Conservation (phyloP, 176 grass and related monocot genomes). For the Eremochloa ophiuroides region DNA sequence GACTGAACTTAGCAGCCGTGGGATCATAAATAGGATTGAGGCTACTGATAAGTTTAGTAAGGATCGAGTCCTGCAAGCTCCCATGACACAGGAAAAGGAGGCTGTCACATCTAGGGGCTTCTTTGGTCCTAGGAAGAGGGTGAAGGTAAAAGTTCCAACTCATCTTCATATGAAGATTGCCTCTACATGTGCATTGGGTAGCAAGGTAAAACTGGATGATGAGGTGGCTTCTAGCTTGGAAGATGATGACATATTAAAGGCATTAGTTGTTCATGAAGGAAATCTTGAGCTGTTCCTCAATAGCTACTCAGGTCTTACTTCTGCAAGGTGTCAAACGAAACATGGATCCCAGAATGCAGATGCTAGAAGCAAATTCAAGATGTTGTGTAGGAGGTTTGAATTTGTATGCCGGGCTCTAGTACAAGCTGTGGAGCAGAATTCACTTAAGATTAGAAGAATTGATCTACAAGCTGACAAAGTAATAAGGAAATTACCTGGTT, state of each 20-base stretch:
- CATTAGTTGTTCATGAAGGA: conserved; percentile 22
- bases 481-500: conserved; percentile 36
- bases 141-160: conserved; percentile 24
- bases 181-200: background rate
- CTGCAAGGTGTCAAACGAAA: background rate
- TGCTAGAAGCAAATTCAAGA: conserved; percentile 42
- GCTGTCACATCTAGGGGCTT: background rate
- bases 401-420: conserved; percentile 47
- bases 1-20: background rate
- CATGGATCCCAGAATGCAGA: conserved; percentile 16
- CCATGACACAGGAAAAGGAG: background rate
- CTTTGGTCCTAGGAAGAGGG: conserved; percentile 14
- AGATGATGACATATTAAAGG: conserved; percentile 29
- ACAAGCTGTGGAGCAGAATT: conserved; percentile 30
- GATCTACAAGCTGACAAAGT: conserved; percentile 44
- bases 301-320: conserved; percentile 9
- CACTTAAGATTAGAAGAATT: conserved; percentile 18
- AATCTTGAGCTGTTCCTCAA: conserved; percentile 22
- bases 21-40: background rate
- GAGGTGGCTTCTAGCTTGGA: conserved; percentile 14
- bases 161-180: background rate
- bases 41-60: background rate
- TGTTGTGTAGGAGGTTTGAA: conserved; percentile 41
- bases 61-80: background rate
- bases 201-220: conserved; percentile 22